phyloP scores from a whole-genome alignment of 306 rosid species.

The Vigna unguiculata region DNA sequence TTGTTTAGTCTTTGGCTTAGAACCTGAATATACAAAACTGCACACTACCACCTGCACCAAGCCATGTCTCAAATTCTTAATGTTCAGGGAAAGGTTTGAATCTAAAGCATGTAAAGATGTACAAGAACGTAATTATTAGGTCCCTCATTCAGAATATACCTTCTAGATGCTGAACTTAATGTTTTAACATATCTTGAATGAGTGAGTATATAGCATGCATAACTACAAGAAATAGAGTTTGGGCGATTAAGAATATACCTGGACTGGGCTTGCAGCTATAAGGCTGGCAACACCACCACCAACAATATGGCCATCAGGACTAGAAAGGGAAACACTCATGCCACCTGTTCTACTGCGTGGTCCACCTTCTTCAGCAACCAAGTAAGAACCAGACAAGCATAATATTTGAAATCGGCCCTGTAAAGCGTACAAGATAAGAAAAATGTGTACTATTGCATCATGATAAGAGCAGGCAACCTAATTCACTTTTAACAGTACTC shows the following conservation, averaged over 20 bases:
- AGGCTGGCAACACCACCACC: constrained; percentile 90
- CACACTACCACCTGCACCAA: constrained; percentile 83
- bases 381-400: constrained; percentile 92
- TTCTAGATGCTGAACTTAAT: background rate
- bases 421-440: constrained; percentile 17
- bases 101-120: constrained; percentile 23
- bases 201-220: background rate
- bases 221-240: background rate
- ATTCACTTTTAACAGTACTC: constrained; percentile 4
- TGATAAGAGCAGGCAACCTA: constrained; percentile 24
- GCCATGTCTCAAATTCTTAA: constrained; percentile 19
- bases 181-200: constrained; percentile 20
- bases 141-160: background rate
- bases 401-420: constrained; percentile 96
- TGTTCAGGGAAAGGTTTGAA: background rate
- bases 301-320: constrained; percentile 83
- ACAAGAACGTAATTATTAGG: background rate
- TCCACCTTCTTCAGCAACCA: constrained; percentile 96
- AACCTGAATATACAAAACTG: constrained; percentile 79
- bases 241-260: constrained; percentile 63
- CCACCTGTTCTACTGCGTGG: constrained; percentile 86
- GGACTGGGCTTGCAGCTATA: constrained; percentile 82
- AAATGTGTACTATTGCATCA: background rate
- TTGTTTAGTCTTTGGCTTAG: constrained; percentile 72
- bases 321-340: constrained; percentile 81